phyloP scores from a whole-genome alignment of 2,329 filamentous ascomycete species.

The Biscogniauxia sp. region DNA sequence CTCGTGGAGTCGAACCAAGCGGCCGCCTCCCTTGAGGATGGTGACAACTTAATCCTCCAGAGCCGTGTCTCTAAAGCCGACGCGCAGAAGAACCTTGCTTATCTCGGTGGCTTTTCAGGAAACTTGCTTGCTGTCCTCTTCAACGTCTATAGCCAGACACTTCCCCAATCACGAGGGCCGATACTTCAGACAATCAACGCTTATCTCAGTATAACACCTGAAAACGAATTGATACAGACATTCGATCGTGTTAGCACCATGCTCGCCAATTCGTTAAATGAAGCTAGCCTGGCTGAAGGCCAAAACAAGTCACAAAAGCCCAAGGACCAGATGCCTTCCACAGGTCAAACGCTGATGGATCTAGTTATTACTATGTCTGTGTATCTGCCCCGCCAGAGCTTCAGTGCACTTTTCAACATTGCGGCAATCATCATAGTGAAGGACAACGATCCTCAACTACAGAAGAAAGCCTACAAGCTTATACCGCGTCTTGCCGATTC shows the following conservation, averaged over 20 bases:
- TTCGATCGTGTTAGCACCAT: constrained; percentile 84
- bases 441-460: constrained; percentile 82
- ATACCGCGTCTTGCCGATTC: constrained; percentile 88
- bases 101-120: constrained; percentile 74
- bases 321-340: constrained; percentile 79
- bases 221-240: constrained; percentile 76
- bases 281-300: constrained; percentile 56
- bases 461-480: constrained; percentile 99
- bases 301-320: constrained; percentile 56
- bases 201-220: constrained; percentile 84
- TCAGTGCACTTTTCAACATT: constrained; percentile 80
- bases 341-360: constrained; percentile 93
- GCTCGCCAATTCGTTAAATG: constrained; percentile 68
- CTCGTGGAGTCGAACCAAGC: constrained; percentile 90
- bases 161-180: constrained; percentile 86
- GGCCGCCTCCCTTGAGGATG: constrained; percentile 66
- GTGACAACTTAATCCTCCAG: constrained; percentile 73
- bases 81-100: constrained; percentile 77
- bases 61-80: constrained; percentile 72
- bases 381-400: constrained; percentile 86
- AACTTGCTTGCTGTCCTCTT: constrained; percentile 97
- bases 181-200: constrained; percentile 94
- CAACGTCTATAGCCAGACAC: constrained; percentile 96
- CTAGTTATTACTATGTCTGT: constrained; percentile 94
- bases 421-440: constrained; percentile 79